Conservation (phyloP, 495 filamentous ascomycete species). For the Trichoderma gamsii region DNA sequence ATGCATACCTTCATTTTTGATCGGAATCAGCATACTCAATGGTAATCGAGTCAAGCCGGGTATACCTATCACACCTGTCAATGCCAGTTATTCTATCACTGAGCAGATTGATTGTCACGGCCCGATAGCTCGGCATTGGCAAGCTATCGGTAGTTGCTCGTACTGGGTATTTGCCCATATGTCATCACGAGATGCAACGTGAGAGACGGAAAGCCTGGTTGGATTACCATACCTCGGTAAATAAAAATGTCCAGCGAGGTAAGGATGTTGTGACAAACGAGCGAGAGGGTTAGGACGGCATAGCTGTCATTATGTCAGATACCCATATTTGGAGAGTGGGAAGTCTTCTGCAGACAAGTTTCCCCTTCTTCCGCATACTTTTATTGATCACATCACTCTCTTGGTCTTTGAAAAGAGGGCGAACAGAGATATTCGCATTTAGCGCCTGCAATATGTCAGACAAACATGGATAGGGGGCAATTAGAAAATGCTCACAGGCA, state of each 20-base stretch:
- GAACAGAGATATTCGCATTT: no score
- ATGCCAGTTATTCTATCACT: not conserved
- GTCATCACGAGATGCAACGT: not conserved
- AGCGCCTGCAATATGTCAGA: no score
- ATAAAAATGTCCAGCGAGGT: not conserved
- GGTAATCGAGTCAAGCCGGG: not conserved
- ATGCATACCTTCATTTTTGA: not conserved
- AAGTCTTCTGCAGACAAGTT: not conserved
- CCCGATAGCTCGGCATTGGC: not conserved
- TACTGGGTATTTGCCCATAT: not conserved
- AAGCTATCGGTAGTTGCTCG: not conserved
- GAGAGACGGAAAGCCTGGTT: not conserved
- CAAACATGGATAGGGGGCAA: not conserved
- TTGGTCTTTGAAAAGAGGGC: no score
- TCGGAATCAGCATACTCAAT: not conserved
- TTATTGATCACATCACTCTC: no score
- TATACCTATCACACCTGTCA: not conserved
- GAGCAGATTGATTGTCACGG: not conserved
- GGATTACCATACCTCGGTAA: not conserved
- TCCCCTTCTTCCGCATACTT: no score
- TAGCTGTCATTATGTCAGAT: not conserved
- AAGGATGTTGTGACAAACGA: not conserved
- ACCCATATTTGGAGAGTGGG: not conserved
- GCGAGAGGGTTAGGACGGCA: not conserved
- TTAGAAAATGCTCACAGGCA: not conserved